Evolutionary conservation across 495 filamentous ascomycete species (phyloP), one percentile per base, ranked within the genome.

Genomic region (Penicillium pulvis): DNA sequence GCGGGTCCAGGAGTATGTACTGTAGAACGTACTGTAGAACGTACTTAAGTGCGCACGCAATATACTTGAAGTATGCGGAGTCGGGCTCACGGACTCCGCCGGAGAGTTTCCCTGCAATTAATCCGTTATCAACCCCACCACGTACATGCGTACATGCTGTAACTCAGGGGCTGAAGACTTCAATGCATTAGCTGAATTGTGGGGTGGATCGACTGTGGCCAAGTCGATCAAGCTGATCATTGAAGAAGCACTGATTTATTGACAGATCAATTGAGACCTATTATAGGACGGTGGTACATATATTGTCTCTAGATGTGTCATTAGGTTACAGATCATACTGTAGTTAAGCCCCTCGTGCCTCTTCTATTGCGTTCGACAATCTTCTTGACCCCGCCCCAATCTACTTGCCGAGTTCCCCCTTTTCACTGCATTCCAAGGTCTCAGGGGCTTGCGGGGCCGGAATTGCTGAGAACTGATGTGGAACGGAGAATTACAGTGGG

Each of bases 391-490:
- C 48, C 36, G 31, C 51, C 19, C 33, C 51, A 53, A 43, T 43
- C 14, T 53, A 17, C 35, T 23, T 24, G 39, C 33, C 17, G 17
- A 30, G 35, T 41, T 8, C 30, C 51, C 51, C 39, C 26, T 53
- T 42, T 53, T 20, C 35, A 28, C 46, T 30, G 46, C 46, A 49
- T 49, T 49, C 46, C 46, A 49, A 30, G n/a, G n/a, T 17, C 50
- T 23, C 33, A 52, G n/a, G 14, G 16, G 49, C 50, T 23, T 17
- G 41, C 2, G 14, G 24, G 46, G 9, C 7, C 17, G 17, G 23
- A 36, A 36, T 10, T 36, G 9, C 33, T 36, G 33, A 8, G 20
- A 23, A 23, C 33, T 36, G 12, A 36, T 36, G 33, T 36, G 33
- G 33, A 14, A 41, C 47, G 47, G 47, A 50, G 26, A 28, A 50